phyloP scores from a whole-genome alignment of 2,329 filamentous ascomycete genomes.

The Cladophialophora carrionii region DNA sequence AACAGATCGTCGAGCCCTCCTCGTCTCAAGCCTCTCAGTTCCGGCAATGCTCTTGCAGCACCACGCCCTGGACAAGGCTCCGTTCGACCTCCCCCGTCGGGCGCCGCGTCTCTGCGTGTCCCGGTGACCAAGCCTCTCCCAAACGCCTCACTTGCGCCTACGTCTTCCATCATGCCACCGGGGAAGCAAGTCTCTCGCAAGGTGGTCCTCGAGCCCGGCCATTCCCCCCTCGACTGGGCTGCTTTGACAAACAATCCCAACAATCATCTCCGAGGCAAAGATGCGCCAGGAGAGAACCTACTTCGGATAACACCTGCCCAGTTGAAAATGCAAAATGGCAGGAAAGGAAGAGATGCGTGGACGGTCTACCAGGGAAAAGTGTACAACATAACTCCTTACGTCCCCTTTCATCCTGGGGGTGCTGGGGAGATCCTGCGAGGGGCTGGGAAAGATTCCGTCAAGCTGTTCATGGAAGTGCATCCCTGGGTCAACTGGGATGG shows the following conservation, averaged over 20 bases:
- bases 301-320: slow-evolving; percentile 79
- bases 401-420: slow-evolving; percentile 86
- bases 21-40: slow-evolving; percentile 36
- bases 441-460: slow-evolving; percentile 68
- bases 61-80: slow-evolving; percentile 39
- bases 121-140: slow-evolving; percentile 39
- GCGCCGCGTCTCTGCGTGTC: slow-evolving; percentile 49
- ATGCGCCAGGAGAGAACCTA: slow-evolving; percentile 54
- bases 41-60: slow-evolving; percentile 27
- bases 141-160: slow-evolving; percentile 36
- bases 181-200: slow-evolving; percentile 56
- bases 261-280: slow-evolving; percentile 65
- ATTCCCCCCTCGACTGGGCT: slow-evolving; percentile 96
- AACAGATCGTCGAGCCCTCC: slow-evolving; percentile 30
- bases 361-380: slow-evolving; percentile 85
- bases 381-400: slow-evolving; percentile 90
- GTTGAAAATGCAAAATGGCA: slow-evolving; percentile 76
- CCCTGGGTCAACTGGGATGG: slow-evolving; percentile 72
- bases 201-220: slow-evolving; percentile 82
- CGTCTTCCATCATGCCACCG: slow-evolving; percentile 46
- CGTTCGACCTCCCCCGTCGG: slow-evolving; percentile 50
- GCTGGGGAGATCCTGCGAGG: slow-evolving; percentile 63
- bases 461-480: slow-evolving; percentile 66
- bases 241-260: slow-evolving; percentile 65
- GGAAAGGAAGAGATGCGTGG: slow-evolving; percentile 87